Conservation (phyloP, 2,329 filamentous ascomycete species). For the Fusarium xyrophilum region DNA sequence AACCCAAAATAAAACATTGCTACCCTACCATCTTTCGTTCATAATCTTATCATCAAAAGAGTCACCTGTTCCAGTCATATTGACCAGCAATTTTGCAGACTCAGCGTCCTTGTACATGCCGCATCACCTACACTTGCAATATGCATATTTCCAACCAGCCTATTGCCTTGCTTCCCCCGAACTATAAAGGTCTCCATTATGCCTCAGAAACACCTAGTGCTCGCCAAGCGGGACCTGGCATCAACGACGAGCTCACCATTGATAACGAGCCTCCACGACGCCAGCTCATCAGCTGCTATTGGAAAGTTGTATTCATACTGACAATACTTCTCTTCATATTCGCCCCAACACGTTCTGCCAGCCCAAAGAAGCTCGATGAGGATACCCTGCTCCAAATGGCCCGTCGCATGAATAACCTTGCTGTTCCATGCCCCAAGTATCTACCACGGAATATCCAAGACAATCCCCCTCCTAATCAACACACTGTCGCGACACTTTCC, state of each 20-base stretch:
- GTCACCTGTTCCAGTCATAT: background rate
- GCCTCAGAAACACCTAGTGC: fast-evolving
- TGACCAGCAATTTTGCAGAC: background rate
- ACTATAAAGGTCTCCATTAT: fast-evolving
- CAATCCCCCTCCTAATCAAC: no score
- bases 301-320: background rate
- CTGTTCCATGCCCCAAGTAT: background rate
- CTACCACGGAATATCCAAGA: fast-evolving
- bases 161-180: background rate
- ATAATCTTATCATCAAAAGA: background rate
- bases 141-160: background rate
- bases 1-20: no score
- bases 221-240: no score
- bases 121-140: background rate
- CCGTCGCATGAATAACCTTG: background rate
- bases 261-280: background rate
- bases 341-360: background rate
- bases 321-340: background rate
- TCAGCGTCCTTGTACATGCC: background rate
- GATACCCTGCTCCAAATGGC: background rate
- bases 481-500: background rate
- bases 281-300: background rate
- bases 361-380: background rate
- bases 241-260: background rate
- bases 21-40: fast-evolving